Conservation (phyloP, 306 rosid species). For the Lagenaria siceraria region DNA sequence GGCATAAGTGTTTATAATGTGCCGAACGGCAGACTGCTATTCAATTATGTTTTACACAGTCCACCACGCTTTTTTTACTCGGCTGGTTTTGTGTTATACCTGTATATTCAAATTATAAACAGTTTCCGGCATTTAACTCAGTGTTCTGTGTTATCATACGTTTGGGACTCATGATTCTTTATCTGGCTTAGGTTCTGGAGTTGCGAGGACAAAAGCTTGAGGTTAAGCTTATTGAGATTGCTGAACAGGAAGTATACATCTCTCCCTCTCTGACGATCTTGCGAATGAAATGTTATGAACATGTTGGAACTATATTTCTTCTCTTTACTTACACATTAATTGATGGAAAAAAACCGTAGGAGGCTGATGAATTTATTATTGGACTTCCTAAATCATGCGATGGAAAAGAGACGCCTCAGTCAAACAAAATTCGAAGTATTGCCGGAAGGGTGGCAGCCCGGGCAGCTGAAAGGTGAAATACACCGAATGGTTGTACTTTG, state of each 20-base stretch:
- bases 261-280: neutral
- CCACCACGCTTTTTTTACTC: neutral
- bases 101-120: neutral
- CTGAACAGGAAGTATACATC: slow-evolving; percentile 37
- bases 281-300: neutral
- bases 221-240: slow-evolving; percentile 51
- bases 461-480: slow-evolving; percentile 67
- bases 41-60: neutral
- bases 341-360: slow-evolving; percentile 29
- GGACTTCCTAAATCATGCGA: slow-evolving; percentile 76
- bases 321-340: neutral
- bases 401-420: slow-evolving; percentile 81
- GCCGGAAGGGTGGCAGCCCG: slow-evolving; percentile 69
- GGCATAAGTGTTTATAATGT: neutral
- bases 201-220: slow-evolving; percentile 86
- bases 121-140: neutral
- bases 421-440: slow-evolving; percentile 66
- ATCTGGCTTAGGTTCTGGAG: slow-evolving; percentile 48
- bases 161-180: neutral
- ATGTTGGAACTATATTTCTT: neutral
- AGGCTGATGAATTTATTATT: slow-evolving; percentile 77
- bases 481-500: neutral
- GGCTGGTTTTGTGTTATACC: too few relatives aligned
- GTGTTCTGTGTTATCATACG: neutral
- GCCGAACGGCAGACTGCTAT: neutral